Base-by-base conservation (phyloP, 2,329 filamentous ascomycete species). In the Rosellinia necatrix region DNA sequence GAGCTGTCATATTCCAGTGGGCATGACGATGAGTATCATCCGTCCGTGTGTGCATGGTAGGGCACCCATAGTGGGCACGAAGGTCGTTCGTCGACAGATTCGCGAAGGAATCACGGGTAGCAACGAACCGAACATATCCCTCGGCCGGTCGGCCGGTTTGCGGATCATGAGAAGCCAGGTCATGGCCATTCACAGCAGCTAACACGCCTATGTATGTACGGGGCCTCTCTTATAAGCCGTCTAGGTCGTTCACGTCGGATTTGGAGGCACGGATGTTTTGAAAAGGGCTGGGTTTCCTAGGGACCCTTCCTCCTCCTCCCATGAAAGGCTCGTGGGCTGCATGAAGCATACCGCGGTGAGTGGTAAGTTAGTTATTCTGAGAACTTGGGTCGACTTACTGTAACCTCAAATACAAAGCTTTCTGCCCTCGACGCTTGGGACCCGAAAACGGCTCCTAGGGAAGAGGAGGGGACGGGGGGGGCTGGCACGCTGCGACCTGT, bases 71-170 rank as follows among this genome's bases (percentile, higher is more conserved):
- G n/a, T 17, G 35, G 24, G 40, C 32, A 43, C 22, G 40, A 46
- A 19, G n/a, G 25, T 10, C 13, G 37, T 38, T 32, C 42, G 25
- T 53, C 29, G 8, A 29, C 12, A 44, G 38, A 50, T 55, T 46
- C 34, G 30, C 46, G 46, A 55, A 44, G 21, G 12, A 37, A 49
- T 43, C 27, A 40, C 30, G 42, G 44, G 54, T 42, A 46, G 43
- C 25, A 40, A 27, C 6, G 49, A 48, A 44, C 43, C 49, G 9
- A 35, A 46, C 32, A 5, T 13, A 21, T 21, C 7, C 9, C 6
- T 6, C 22, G 22, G n/a, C 42, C 6, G 19, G 27, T 44, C 42
- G 46, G 55, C 30, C 43, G 41, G 19, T 38, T 30, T 54, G 55
- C 25, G 40, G 50, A 50, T 46, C 40, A 54, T 40, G n/a, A 25